Base-by-base conservation (phyloP, 2,329 filamentous ascomycete genomes). In the Penicillium sp. region DNA sequence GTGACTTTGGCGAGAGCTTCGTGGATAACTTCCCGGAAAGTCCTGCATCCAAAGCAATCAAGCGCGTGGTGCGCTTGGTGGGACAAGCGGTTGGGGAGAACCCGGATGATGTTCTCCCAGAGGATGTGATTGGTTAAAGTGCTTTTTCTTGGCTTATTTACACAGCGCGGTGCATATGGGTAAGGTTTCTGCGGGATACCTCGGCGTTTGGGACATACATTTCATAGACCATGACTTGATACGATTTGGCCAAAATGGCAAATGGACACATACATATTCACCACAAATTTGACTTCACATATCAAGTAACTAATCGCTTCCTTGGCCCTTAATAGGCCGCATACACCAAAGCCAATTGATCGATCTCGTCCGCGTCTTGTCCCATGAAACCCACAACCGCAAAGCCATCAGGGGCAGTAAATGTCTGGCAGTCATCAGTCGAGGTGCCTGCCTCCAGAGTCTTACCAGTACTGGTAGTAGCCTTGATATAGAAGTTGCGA, bases 1-100 rank as follows among this genome's bases (percentile, higher is more conserved):
- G 93, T 69, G 94, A 99, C 74, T 97, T 90, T 74, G 94, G 95
- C 5, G 94, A 99, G 83, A 97, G 92, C 74, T 99, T 95, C 75
- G 89, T 97, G 69, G 92, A 97, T 69, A 88, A 86, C 24, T 99
- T 91, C 73, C 91, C 93, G 0, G 92, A 97, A 66, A 96, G 91
- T 64, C 93, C 94, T 34, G 92, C 94, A 1, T 96, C 91, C 68
- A 79, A 82, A 64, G 92, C 93, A 3, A 84, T 99, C 58, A 88
- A 85, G 75, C 80, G 81, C 35, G 92, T 99, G 10, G 92, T 99
- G 35, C 85, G 83, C 67, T 83, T 84, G 46, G 81, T 97, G 49
- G 85, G 85, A 18, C 77, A 79, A 62, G 79, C 89, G 71, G 79
- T 91, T 61, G 87, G 86, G 3, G 76, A 89, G 55, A 79, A 87